Evolutionary conservation across 345 rosid genomes (phyloP).

Genomic region (Lagerstroemia speciosa): DNA sequence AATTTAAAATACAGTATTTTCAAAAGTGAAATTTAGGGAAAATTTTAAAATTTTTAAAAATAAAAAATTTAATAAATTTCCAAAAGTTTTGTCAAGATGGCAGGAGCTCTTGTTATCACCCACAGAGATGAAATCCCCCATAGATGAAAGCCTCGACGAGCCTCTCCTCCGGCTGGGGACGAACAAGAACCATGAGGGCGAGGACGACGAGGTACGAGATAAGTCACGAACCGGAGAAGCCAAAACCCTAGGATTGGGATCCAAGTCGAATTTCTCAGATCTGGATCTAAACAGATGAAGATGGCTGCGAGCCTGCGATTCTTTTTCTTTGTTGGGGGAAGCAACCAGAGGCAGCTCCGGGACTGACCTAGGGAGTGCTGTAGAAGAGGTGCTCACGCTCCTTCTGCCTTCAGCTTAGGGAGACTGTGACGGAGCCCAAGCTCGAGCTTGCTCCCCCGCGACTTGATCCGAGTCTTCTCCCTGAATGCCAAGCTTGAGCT

Average conservation of each 20-base stretch:
- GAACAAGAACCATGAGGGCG: conserved; percentile 51
- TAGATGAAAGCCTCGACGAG: conserved; percentile 20
- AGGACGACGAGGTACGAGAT: conserved; percentile 23
- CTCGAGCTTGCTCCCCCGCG: no score
- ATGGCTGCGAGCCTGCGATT: conserved; percentile 33
- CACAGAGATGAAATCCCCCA: conserved; percentile 19
- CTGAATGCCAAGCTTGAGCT: no score
- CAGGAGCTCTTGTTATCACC: conserved; percentile 19
- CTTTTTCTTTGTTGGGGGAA: conserved; percentile 27
- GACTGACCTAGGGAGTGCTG: conserved; percentile 66
- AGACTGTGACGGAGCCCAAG: no score
- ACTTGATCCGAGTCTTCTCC: no score
- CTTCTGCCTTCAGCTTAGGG: no score
- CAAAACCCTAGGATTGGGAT: conserved; percentile 13
- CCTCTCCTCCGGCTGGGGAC: conserved; percentile 40
- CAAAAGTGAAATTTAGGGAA: no score
- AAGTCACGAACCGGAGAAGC: conserved; percentile 11
- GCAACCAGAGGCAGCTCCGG: conserved; percentile 13
- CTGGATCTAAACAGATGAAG: conserved; percentile 48
- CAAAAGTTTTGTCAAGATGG: no score
- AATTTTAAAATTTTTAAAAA: no score
- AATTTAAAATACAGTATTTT: no score
- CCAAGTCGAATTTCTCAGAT: conserved; percentile 33
- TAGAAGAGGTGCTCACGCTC: conserved; percentile 37
- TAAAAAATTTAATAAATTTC: no score